Conservation (phyloP, 805 yeast species). For the Metschnikowia chrysomelidarum region DNA sequence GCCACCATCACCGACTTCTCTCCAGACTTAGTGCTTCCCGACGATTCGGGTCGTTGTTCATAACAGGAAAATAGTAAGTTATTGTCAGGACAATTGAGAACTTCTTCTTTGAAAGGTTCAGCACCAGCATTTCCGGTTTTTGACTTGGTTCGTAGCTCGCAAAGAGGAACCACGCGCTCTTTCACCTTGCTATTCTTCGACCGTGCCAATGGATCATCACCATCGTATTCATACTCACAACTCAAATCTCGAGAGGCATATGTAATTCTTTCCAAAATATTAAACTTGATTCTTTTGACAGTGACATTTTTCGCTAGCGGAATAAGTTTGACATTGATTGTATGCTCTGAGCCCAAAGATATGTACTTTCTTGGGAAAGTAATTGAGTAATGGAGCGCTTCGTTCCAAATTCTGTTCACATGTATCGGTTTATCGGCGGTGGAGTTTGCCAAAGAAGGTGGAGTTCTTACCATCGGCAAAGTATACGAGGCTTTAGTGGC, state of each 20-base stretch:
- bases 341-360: slow-evolving; percentile 55
- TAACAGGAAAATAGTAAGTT: slow-evolving; percentile 60
- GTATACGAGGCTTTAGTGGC: slow-evolving; percentile 31
- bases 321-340: slow-evolving; percentile 62
- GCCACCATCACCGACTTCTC: slow-evolving; percentile 31
- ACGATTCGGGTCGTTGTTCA: slow-evolving; percentile 23
- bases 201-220: slow-evolving; percentile 20
- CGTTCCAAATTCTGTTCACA: slow-evolving; percentile 74
- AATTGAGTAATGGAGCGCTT: slow-evolving; percentile 65
- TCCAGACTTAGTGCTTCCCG: neutral
- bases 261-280: slow-evolving; percentile 63
- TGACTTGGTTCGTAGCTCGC: slow-evolving; percentile 60
- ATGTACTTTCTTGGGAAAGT: slow-evolving; percentile 70
- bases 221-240: slow-evolving; percentile 52
- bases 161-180: slow-evolving; percentile 56
- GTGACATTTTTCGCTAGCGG: slow-evolving; percentile 64
- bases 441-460: slow-evolving; percentile 56
- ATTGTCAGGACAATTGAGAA: slow-evolving; percentile 55
- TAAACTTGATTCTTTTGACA: slow-evolving; percentile 62
- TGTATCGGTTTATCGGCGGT: slow-evolving; percentile 71
- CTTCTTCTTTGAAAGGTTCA: slow-evolving; percentile 58
- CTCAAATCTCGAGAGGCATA: slow-evolving; percentile 56
- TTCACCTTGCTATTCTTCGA: slow-evolving; percentile 10
- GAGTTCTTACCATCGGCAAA: slow-evolving; percentile 52
- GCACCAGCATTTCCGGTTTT: slow-evolving; percentile 33